These are phyloP conservation scores for Fibroporia radiculosa DNA, from an alignment of 768 basidiomycete species.

Conservation along the genomic window DNA sequence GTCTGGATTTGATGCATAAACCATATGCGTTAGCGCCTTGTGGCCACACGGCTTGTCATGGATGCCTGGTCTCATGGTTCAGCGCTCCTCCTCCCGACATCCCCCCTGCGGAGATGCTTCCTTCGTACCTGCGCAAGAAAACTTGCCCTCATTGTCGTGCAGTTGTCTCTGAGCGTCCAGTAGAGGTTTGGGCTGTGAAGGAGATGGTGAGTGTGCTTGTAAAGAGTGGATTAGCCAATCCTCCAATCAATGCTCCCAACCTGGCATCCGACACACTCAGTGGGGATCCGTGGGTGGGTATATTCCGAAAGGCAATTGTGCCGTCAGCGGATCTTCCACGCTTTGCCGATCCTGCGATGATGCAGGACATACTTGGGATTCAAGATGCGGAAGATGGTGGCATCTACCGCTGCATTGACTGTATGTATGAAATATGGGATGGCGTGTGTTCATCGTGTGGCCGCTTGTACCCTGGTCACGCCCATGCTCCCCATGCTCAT, in stretches of 20 bases:
- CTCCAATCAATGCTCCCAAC: constrained; percentile 7
- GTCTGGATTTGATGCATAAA: constrained; percentile 63
- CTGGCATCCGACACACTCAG: constrained; percentile 22
- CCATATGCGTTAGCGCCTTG: constrained; percentile 73
- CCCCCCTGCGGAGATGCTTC: constrained; percentile 13
- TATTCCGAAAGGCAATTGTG: constrained; percentile 34
- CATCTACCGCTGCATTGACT: constrained; percentile 68
- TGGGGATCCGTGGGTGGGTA: constrained; percentile 57
- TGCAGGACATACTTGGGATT: constrained; percentile 47
- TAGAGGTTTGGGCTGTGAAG: constrained; percentile 42
- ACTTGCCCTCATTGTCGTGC: constrained; percentile 40
- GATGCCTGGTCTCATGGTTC: constrained; percentile 75
- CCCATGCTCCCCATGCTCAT: constrained; percentile 8
- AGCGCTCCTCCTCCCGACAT: constrained; percentile 28
- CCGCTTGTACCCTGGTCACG: constrained; percentile 51
- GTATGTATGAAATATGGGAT: constrained; percentile 72
- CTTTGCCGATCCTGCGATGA: constrained; percentile 17
- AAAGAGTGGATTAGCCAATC: constrained; percentile 42
- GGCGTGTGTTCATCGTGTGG: constrained; percentile 58
- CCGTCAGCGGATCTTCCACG: constrained; percentile 9
- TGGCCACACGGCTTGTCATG: constrained; percentile 65
- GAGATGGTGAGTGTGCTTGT: constrained; percentile 37
- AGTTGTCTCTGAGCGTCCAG: constrained; percentile 35
- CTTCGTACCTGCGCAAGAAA: constrained; percentile 29
- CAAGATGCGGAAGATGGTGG: constrained; percentile 70